Conservation (phyloP, 352 stramenopile species). For the Pythium guiyangense region DNA sequence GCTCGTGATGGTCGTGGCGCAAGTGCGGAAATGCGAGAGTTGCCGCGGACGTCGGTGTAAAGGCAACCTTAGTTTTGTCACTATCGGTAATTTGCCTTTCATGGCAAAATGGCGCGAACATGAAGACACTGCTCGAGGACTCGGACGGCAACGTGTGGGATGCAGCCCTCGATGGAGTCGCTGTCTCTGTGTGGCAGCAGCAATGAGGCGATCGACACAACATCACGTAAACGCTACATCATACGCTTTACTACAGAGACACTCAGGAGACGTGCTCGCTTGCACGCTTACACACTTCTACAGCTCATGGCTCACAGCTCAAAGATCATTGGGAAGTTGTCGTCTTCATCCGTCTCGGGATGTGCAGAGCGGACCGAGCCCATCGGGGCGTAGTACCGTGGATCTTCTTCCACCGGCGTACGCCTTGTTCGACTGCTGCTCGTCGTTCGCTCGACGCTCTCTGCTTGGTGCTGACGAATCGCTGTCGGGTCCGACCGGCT, state of each 20-base stretch:
- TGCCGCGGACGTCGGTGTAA: not conserved
- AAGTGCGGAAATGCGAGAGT: slow-evolving; percentile 1
- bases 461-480: slow-evolving; percentile 12
- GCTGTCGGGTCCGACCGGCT: slow-evolving; percentile 11
- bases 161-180: no score
- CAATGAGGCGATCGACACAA: no score
- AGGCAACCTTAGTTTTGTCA: not conserved
- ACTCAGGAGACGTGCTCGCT: not conserved
- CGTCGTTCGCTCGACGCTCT: not conserved
- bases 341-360: slow-evolving; percentile 2
- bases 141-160: no score
- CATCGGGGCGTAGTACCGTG: slow-evolving; percentile 8
- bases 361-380: not conserved
- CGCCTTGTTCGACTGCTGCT: not conserved
- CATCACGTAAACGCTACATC: no score
- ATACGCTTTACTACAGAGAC: no score
- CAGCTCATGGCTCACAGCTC: slow-evolving; percentile 9
- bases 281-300: not conserved
- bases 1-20: not conserved
- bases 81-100: not conserved
- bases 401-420: not conserved
- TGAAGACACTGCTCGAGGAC: no score
- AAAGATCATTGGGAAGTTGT: slow-evolving; percentile 8
- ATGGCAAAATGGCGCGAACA: not conserved
- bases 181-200: no score